These are phyloP conservation scores for Colletotrichum eleusines DNA, from an alignment of 2,329 filamentous ascomycete species.

Conservation along the genomic window DNA sequence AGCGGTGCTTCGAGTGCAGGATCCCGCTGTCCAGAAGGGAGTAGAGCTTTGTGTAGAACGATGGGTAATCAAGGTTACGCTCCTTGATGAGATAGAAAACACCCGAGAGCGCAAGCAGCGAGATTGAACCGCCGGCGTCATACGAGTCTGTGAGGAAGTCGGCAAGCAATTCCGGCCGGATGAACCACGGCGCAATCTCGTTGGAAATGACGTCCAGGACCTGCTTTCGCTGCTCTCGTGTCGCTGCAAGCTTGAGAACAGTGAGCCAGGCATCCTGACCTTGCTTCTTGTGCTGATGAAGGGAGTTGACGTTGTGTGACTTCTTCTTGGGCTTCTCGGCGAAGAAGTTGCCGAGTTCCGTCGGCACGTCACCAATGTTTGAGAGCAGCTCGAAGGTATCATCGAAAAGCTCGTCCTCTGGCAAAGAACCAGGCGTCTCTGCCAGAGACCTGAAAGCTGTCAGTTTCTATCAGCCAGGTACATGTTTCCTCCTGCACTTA, in stretches of 20 bases:
- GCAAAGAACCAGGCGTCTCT: constrained; percentile 42
- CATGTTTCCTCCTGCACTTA: constrained; percentile 57
- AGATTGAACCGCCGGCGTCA: constrained; percentile 85
- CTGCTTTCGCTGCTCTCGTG: constrained; percentile 80
- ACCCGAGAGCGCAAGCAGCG: constrained; percentile 88
- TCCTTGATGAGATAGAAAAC: constrained; percentile 95
- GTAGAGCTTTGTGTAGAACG: constrained; percentile 94
- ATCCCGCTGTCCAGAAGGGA: constrained; percentile 88
- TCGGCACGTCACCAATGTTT: constrained; percentile 77
- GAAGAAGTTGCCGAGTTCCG: constrained; percentile 78
- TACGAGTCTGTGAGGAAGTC: constrained; percentile 98
- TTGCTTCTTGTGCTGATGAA: constrained; percentile 79
- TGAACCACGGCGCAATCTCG: constrained; percentile 90
- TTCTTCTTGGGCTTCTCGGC: constrained; percentile 73
- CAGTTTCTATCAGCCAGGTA: constrained; percentile 11
- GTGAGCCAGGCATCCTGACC: constrained; percentile 90
- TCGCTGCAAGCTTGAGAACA: constrained; percentile 75
- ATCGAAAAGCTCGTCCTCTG: constrained; percentile 59
- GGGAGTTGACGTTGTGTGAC: constrained; percentile 73
- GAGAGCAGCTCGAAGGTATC: constrained; percentile 73
- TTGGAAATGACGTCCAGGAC: constrained; percentile 81
- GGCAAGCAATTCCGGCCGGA: constrained; percentile 87
- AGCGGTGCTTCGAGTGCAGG: constrained; percentile 93
- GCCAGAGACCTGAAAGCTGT: constrained; percentile 49
- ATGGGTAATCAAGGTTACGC: constrained; percentile 95